Conservation (phyloP, 2,329 filamentous ascomycete species). For the Cadophora sp. region DNA sequence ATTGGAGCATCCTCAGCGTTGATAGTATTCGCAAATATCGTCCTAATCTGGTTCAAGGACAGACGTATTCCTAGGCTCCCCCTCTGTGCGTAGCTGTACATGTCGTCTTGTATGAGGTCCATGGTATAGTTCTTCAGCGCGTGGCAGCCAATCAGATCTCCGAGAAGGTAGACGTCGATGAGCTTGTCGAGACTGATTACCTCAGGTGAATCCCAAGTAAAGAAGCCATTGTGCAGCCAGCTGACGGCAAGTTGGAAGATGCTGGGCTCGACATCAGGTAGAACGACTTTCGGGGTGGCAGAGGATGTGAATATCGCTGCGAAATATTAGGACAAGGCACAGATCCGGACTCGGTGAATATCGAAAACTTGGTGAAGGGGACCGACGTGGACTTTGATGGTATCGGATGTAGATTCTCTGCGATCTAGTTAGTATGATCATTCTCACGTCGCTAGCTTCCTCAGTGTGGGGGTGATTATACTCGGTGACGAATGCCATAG, state of each 20-base stretch:
- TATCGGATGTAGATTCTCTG: not conserved
- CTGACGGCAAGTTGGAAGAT: slow-evolving; percentile 2
- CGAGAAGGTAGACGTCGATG: slow-evolving; percentile 14
- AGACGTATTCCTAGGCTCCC: not conserved
- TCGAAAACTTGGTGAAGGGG: not conserved
- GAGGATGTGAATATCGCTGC: not conserved
- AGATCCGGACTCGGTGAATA: slow-evolving; percentile 4
- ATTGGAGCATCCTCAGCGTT: not conserved
- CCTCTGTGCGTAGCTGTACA: slow-evolving; percentile 3
- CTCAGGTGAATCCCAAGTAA: not conserved
- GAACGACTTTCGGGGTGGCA: not conserved
- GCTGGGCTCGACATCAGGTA: slow-evolving; percentile 4
- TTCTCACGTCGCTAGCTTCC: not conserved
- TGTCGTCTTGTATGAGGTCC: slow-evolving; percentile 18
- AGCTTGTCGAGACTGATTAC: not conserved
- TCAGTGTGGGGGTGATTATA: not conserved
- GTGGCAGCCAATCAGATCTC: slow-evolving; percentile 8
- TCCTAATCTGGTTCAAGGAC: slow-evolving; percentile 4
- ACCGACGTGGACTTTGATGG: slow-evolving; percentile 4
- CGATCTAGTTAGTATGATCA: not conserved
- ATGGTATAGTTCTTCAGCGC: slow-evolving; percentile 19
- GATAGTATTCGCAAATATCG: slow-evolving; percentile 2
- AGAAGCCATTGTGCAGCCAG: not conserved
- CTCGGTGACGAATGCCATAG: not conserved
- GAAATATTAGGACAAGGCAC: slow-evolving; percentile 12